Evolutionary conservation across 2,329 filamentous ascomycete species (phyloP).

Genomic region (Amphichorda felina): DNA sequence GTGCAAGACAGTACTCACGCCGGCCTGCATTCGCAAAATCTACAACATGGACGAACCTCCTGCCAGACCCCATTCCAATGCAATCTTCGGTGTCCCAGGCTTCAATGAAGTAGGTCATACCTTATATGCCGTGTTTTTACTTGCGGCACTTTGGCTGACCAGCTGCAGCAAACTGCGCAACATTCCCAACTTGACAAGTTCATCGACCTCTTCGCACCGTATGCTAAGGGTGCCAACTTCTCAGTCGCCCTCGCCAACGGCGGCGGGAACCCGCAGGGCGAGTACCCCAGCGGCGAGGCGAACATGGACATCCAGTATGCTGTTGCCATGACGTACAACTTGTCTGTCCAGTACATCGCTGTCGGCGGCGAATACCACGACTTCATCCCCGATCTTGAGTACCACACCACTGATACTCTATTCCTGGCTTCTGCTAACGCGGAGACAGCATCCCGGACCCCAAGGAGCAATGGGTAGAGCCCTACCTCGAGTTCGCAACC

Average conservation of each 20-base stretch:
- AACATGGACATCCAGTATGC: slow-evolving; percentile 26
- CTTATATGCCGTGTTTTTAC: neutral
- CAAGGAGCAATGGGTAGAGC: slow-evolving; percentile 41
- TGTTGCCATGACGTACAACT: slow-evolving; percentile 17
- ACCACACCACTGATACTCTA: slow-evolving; percentile 3
- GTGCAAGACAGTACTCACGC: slow-evolving; percentile 27
- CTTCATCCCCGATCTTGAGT: slow-evolving; percentile 21
- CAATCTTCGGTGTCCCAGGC: slow-evolving; percentile 49
- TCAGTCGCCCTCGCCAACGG: slow-evolving; percentile 43
- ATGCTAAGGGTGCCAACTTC: slow-evolving; percentile 41
- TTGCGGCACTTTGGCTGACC: too few relatives aligned
- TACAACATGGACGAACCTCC: slow-evolving; percentile 34
- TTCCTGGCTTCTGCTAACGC: neutral
- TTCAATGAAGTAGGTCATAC: slow-evolving; percentile 22
- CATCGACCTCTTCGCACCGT: slow-evolving; percentile 38
- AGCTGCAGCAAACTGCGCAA: slow-evolving; percentile 32
- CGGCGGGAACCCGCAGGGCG: slow-evolving; percentile 36
- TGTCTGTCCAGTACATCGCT: slow-evolving; percentile 20
- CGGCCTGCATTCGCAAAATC: slow-evolving; percentile 28
- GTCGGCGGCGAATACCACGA: slow-evolving; percentile 17
- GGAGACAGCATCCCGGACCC: slow-evolving; percentile 9
- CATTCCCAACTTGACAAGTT: slow-evolving; percentile 44
- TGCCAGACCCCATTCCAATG: slow-evolving; percentile 43
- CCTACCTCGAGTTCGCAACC: slow-evolving; percentile 51
- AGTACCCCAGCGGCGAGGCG: slow-evolving; percentile 17